Evolutionary conservation across 2,329 filamentous ascomycete species (phyloP).

Genomic region (Coleophoma crateriformis): DNA sequence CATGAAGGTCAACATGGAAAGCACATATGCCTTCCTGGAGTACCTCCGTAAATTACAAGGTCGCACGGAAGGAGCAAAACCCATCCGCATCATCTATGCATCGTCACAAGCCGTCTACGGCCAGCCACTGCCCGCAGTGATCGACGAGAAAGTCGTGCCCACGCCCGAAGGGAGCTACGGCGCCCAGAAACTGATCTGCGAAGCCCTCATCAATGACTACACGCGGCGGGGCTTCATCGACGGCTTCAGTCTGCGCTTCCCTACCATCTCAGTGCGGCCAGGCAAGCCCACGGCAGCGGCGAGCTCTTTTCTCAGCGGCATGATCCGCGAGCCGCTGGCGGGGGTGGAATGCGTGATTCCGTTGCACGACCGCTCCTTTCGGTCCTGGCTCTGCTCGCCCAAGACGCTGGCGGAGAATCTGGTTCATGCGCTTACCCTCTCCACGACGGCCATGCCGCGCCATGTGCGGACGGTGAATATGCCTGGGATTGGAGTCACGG

Average conservation of each 20-base stretch:
- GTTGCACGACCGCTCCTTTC: constrained; percentile 42
- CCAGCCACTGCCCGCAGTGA: constrained; percentile 39
- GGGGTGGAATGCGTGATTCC: constrained; percentile 49
- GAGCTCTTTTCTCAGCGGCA: constrained; percentile 54
- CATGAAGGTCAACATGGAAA: constrained; percentile 53
- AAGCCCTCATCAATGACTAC: constrained; percentile 52
- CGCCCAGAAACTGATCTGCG: constrained; percentile 56
- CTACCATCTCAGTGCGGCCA: constrained; percentile 55
- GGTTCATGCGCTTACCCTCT: constrained; percentile 36
- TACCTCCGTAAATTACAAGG: constrained; percentile 32
- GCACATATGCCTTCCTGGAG: constrained; percentile 47
- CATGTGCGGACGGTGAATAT: constrained; percentile 50
- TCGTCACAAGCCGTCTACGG: constrained; percentile 57
- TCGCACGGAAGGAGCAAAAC: constrained; percentile 21
- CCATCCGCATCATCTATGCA: constrained; percentile 50
- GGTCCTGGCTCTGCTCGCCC: constrained; percentile 49
- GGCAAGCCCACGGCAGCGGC: constrained; percentile 56
- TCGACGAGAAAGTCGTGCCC: constrained; percentile 38
- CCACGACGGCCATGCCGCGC: constrained; percentile 32
- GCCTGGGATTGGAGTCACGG: constrained; percentile 49
- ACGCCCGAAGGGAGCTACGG: constrained; percentile 55
- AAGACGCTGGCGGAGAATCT: constrained; percentile 47
- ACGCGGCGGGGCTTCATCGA: constrained; percentile 50
- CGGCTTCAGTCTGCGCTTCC: constrained; percentile 50
- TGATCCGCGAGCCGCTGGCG: constrained; percentile 54